phyloP scores from a whole-genome alignment of 2,329 filamentous ascomycete species.

The Colletotrichum scovillei region DNA sequence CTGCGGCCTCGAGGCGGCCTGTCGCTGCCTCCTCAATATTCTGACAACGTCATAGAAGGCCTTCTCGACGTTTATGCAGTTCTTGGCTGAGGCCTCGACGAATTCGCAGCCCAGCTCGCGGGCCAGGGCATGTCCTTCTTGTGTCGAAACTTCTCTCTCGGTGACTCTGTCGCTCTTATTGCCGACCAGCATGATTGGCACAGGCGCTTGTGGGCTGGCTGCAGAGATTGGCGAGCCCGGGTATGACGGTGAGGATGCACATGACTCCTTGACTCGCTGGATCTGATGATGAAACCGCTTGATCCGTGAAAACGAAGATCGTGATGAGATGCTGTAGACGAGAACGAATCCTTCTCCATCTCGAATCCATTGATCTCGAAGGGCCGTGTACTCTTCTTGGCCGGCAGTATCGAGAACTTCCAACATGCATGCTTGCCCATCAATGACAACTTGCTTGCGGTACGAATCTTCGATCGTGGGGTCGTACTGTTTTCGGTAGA shows the following conservation, averaged over 20 bases:
- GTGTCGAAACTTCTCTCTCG: constrained; percentile 94
- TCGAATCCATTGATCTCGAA: constrained; percentile 98
- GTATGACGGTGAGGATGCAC: constrained; percentile 79
- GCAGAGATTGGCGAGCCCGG: constrained; percentile 78
- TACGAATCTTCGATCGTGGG: constrained; percentile 91
- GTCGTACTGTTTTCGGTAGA: constrained; percentile 70
- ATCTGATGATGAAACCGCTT: constrained; percentile 97
- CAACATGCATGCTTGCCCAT: constrained; percentile 95
- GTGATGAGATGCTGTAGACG: constrained; percentile 98
- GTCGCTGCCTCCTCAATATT: constrained; percentile 85
- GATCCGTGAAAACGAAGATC: constrained; percentile 94
- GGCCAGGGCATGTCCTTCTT: constrained; percentile 92
- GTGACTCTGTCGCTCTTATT: constrained; percentile 97
- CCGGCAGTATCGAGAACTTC: constrained; percentile 97
- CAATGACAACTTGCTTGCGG: constrained; percentile 91
- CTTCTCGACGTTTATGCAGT: constrained; percentile 98
- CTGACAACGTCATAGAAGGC: constrained; percentile 98
- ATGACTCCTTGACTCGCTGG: constrained; percentile 94
- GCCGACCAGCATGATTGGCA: constrained; percentile 85
- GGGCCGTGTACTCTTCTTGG: constrained; percentile 97
- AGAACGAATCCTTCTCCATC: constrained; percentile 97
- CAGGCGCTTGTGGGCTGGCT: constrained; percentile 71
- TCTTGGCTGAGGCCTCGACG: constrained; percentile 96
- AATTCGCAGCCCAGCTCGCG: constrained; percentile 96
- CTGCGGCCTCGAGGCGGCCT: constrained; percentile 59